Conservation (phyloP, 2,329 filamentous ascomycete species). For the Diaporthe ilicicola region DNA sequence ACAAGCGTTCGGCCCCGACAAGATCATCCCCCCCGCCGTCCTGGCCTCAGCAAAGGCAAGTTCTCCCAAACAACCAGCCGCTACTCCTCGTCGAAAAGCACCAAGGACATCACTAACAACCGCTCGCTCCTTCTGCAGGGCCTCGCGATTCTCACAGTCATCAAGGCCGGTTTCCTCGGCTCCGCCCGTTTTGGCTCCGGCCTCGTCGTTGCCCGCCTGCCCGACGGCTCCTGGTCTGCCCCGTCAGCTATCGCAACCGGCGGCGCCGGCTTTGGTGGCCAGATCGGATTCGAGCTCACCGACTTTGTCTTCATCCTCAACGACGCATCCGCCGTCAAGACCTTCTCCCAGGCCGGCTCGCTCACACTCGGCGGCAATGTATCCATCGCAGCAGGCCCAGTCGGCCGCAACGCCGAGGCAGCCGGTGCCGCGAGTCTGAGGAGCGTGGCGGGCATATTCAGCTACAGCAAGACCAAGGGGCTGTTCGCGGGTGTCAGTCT, state of each 20-base stretch:
- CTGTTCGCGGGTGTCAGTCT: slow-evolving; percentile 95
- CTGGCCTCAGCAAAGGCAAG: slow-evolving; percentile 89
- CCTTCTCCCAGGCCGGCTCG: slow-evolving; percentile 91
- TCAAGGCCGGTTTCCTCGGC: slow-evolving; percentile 87
- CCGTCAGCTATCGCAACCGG: slow-evolving; percentile 83
- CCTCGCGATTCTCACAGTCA: slow-evolving; percentile 84
- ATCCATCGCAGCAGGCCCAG: slow-evolving; percentile 90
- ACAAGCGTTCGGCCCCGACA: slow-evolving; percentile 94
- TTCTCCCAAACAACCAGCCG: slow-evolving; percentile 20
- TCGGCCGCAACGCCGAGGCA: slow-evolving; percentile 94
- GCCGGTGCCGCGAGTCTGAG: slow-evolving; percentile 91
- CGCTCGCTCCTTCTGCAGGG: slow-evolving; percentile 55
- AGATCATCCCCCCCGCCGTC: slow-evolving; percentile 91
- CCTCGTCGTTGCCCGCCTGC: slow-evolving; percentile 80
- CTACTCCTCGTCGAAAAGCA: not conserved
- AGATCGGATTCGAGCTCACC: slow-evolving; percentile 87
- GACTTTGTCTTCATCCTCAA: slow-evolving; percentile 99
- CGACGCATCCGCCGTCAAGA: slow-evolving; percentile 86
- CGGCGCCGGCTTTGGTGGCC: slow-evolving; percentile 83
- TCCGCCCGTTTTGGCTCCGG: slow-evolving; percentile 84
- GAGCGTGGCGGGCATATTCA: slow-evolving; percentile 91
- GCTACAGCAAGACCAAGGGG: slow-evolving; percentile 97
- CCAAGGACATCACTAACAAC: not conserved
- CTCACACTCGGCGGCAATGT: slow-evolving; percentile 96
- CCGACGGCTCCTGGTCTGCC: slow-evolving; percentile 82